Evolutionary conservation across 345 rosid genomes (phyloP).

Genomic region (Citrus trifoliata): DNA sequence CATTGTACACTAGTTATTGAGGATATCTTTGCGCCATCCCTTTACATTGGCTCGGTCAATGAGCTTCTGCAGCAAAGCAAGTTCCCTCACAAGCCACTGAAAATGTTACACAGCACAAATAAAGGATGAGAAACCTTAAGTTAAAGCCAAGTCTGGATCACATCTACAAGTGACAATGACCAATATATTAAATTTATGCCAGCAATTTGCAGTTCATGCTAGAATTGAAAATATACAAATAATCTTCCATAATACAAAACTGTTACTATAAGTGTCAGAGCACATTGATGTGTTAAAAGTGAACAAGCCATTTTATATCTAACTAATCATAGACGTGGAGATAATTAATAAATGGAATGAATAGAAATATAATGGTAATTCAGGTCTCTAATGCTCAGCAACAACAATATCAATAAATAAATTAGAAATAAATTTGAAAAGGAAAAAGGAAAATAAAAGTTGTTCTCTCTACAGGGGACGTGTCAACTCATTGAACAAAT

Average conservation of each 20-base stretch:
- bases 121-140: constrained; percentile 16
- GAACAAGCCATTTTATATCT: not conserved
- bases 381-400: not conserved
- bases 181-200: not conserved
- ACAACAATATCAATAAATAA: not conserved
- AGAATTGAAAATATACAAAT: constrained; percentile 2
- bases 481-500: not conserved
- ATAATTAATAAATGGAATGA: not conserved
- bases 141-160: constrained; percentile 7
- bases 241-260: not conserved
- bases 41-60: constrained; percentile 81
- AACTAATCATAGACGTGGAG: not conserved
- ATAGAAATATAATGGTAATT: not conserved
- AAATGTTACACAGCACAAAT: constrained; percentile 13
- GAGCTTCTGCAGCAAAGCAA: constrained; percentile 47
- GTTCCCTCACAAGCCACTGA: constrained; percentile 74
- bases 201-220: not conserved
- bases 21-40: constrained; percentile 97
- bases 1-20: constrained; percentile 9
- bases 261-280: not conserved
- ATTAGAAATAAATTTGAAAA: no score
- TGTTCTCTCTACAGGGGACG: not conserved
- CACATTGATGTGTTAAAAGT: not conserved
- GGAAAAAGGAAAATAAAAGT: not conserved
- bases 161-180: not conserved